phyloP scores from a whole-genome alignment of 2,329 filamentous ascomycete species.

The Fusarium musae region DNA sequence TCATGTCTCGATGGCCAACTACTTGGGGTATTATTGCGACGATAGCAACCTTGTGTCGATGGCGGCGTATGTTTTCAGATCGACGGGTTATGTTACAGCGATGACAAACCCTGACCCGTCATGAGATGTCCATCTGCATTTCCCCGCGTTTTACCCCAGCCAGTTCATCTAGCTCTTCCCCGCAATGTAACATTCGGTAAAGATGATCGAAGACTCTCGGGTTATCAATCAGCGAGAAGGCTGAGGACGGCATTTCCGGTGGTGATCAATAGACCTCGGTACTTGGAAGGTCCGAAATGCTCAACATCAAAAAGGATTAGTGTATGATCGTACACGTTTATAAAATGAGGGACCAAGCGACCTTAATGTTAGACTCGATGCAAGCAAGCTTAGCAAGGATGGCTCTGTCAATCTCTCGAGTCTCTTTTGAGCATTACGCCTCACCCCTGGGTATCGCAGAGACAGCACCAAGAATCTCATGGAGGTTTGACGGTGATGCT shows the following conservation, averaged over 20 bases:
- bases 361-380: fast-evolving
- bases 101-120: neutral
- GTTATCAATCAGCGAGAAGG: neutral
- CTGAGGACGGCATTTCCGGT: neutral
- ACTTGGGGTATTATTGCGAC: neutral
- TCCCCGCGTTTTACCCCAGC: neutral
- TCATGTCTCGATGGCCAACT: neutral
- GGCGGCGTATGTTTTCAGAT: neutral
- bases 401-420: slow-evolving; percentile 52
- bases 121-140: neutral
- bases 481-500: slow-evolving; percentile 55
- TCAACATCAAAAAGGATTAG: neutral
- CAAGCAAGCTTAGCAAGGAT: slow-evolving; percentile 31
- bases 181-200: neutral
- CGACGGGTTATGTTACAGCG: neutral
- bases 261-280: neutral
- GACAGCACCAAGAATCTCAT: slow-evolving; percentile 57
- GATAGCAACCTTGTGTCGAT: neutral
- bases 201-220: neutral
- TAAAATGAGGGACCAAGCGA: fast-evolving
- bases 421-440: slow-evolving; percentile 57
- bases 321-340: fast-evolving
- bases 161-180: neutral
- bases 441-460: slow-evolving; percentile 57
- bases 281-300: neutral